These are phyloP conservation scores for Neurospora sp. DNA, from an alignment of 495 filamentous ascomycete genomes.

Conservation along the genomic window DNA sequence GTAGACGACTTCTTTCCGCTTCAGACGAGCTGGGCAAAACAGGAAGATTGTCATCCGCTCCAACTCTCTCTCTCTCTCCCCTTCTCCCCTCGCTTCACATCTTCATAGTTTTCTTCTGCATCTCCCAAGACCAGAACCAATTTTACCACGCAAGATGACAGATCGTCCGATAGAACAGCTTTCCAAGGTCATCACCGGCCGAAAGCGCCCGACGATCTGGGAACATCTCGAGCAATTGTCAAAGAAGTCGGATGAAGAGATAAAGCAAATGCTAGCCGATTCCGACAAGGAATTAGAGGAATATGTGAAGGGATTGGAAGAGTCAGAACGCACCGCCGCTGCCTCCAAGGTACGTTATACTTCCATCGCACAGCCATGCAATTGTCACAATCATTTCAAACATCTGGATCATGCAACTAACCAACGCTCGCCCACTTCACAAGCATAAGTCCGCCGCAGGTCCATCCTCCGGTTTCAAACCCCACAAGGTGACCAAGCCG, in stretches of 20 bases:
- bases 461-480: neutral
- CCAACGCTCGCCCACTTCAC: neutral
- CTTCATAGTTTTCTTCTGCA: neutral
- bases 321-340: neutral
- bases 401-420: neutral
- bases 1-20: neutral
- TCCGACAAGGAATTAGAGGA: neutral
- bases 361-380: neutral
- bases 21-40: neutral
- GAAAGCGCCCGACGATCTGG: neutral
- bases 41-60: neutral
- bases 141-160: neutral
- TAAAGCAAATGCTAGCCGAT: neutral
- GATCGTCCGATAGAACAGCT: neutral
- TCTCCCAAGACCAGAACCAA: neutral
- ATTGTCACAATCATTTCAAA: neutral
- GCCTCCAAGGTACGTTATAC: neutral
- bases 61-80: too few relatives aligned
- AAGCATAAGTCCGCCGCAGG: neutral
- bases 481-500: neutral
- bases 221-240: neutral
- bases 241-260: neutral
- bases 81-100: neutral
- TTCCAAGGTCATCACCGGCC: neutral
- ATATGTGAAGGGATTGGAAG: neutral